Percentiles rank a stretch among this genome's conserved stretches.
Conservation (phyloP, 1,284 basidiomycete genomes). For the Schizophyllum amplum region DNA sequence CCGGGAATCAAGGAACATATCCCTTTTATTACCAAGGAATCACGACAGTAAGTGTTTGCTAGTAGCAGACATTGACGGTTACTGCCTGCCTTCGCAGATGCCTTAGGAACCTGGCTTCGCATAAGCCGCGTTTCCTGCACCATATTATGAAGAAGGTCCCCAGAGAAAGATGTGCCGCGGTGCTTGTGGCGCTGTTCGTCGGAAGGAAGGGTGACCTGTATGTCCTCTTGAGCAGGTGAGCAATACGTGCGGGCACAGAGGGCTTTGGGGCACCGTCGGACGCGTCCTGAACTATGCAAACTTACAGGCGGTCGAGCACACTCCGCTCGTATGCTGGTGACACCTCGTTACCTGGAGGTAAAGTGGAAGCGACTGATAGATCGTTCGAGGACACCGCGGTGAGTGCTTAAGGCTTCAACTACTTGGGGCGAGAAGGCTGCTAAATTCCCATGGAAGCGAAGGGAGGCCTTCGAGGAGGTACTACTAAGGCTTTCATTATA, state of each 20-base stretch:
- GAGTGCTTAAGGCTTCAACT: constrained; percentile 19
- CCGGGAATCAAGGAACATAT: constrained; percentile 30
- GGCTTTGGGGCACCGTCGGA: too few species aligned
- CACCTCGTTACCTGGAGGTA: constrained; percentile 79
- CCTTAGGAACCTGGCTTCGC: constrained; percentile 46
- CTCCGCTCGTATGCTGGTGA: constrained; percentile 75
- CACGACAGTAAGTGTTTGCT: constrained; percentile 36
- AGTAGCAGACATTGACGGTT: background rate
- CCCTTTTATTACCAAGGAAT: constrained; percentile 37
- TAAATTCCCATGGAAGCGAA: constrained; percentile 34
- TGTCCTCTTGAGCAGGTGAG: constrained; percentile 69
- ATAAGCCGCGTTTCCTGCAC: constrained; percentile 36
- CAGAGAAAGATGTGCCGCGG: constrained; percentile 54
- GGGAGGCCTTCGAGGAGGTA: constrained; percentile 66
- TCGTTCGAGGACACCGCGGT: constrained; percentile 76
- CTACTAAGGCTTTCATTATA: background rate
- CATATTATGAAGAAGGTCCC: constrained; percentile 33
- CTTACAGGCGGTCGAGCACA: constrained; percentile 57
- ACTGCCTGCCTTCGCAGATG: constrained; percentile 33
- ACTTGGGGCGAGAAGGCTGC: background rate
- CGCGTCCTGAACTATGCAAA: background rate
- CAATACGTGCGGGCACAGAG: constrained; percentile 9
- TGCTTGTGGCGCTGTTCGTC: constrained; percentile 74
- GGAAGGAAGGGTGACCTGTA: constrained; percentile 76
- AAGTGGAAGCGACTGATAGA: constrained; percentile 58